Evolutionary conservation across 306 rosid genomes (phyloP).

Genomic region (Cicer chorassanicum): DNA sequence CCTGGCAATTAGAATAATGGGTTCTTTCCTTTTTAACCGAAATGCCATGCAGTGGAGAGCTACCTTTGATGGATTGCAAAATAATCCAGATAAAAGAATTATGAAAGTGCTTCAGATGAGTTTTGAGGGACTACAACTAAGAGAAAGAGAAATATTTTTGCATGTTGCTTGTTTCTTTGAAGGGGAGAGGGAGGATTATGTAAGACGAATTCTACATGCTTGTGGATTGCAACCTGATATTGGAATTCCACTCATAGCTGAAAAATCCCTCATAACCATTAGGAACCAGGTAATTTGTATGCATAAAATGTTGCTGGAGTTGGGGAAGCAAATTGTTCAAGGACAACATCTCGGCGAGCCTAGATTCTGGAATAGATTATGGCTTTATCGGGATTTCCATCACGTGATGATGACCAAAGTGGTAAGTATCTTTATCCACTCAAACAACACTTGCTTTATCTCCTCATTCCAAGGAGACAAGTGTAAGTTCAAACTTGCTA

Average conservation of each 20-base stretch:
- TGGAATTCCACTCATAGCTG: constrained; percentile 2
- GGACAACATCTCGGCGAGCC: not conserved
- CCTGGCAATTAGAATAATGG: not conserved
- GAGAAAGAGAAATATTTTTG: constrained; percentile 4
- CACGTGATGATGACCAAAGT: not conserved
- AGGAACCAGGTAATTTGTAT: not conserved
- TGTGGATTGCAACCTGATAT: not conserved
- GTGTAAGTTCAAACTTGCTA: not conserved
- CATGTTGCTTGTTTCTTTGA: constrained; percentile 25
- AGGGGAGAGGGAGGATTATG: constrained; percentile 19
- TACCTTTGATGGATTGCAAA: not conserved
- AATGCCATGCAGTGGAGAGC: constrained; percentile 1
- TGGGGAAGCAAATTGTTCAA: not conserved
- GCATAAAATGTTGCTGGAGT: not conserved
- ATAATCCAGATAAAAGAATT: not conserved
- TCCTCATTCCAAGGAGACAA: not conserved
- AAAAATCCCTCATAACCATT: constrained; percentile 26
- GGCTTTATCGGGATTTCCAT: not conserved
- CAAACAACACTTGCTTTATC: not conserved
- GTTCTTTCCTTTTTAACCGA: constrained; percentile 13
- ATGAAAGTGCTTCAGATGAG: constrained; percentile 6
- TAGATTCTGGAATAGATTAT: constrained; percentile 1
- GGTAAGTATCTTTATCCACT: not conserved
- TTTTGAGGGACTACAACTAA: not conserved
- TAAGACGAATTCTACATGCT: constrained; percentile 6